phyloP scores from a whole-genome alignment of 495 filamentous ascomycete species.

The Thermothielavioides terrestris region DNA sequence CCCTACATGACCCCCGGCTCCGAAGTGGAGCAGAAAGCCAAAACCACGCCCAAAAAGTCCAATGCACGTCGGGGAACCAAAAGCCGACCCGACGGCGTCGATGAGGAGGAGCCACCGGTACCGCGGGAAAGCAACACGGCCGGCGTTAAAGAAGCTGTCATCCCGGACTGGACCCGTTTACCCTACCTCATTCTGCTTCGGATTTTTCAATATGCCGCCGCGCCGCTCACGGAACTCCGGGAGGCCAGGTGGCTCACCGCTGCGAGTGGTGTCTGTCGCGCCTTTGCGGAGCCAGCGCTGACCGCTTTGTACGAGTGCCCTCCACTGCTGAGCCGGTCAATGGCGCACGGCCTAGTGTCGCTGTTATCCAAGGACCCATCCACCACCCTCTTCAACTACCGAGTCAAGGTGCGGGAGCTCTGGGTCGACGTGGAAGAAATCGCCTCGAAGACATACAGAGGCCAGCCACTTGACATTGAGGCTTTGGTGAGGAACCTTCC shows the following conservation, averaged over 20 bases:
- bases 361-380: conserved; percentile 31
- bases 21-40: conserved; percentile 2
- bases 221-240: conserved; percentile 48
- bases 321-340: conserved; percentile 44
- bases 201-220: conserved; percentile 58
- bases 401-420: conserved; percentile 60
- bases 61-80: neutral
- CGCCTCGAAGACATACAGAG: conserved; percentile 22
- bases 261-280: conserved; percentile 51
- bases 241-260: conserved; percentile 54
- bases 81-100: neutral
- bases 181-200: conserved; percentile 64
- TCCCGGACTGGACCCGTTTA: conserved; percentile 59
- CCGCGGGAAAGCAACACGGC: neutral
- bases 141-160: conserved; percentile 18
- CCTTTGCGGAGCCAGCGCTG: conserved; percentile 66
- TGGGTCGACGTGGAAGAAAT: conserved; percentile 50
- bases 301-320: conserved; percentile 64
- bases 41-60: neutral
- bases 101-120: neutral
- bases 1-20: conserved; percentile 1
- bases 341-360: conserved; percentile 31
- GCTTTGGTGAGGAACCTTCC: conserved; percentile 37
- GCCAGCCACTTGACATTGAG: conserved; percentile 34
- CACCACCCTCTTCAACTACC: conserved; percentile 45